phyloP scores from a whole-genome alignment of 257 asterid genomes.

The Solanum gandarillasii region DNA sequence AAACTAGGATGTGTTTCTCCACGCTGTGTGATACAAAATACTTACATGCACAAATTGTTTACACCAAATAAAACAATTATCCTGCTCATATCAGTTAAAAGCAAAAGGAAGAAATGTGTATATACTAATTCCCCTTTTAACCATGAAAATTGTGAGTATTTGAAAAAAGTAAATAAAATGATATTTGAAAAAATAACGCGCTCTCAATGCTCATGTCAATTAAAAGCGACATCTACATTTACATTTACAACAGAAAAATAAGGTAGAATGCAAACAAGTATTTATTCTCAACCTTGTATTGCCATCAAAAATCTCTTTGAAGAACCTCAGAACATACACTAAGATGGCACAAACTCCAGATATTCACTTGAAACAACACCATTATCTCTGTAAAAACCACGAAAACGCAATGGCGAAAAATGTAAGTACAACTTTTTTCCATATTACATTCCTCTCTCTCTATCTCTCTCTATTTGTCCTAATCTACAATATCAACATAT shows the following conservation, averaged over 20 bases:
- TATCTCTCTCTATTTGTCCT: conserved; percentile 12
- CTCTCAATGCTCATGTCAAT: neutral
- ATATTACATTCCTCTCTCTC: neutral
- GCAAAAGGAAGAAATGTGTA: too few relatives aligned
- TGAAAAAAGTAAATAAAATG: too few relatives aligned
- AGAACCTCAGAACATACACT: neutral
- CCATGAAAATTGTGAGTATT: too few relatives aligned
- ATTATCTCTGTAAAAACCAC: neutral
- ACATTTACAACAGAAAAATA: neutral
- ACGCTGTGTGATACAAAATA: neutral
- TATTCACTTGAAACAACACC: neutral
- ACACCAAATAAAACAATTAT: neutral
- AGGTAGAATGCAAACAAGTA: neutral
- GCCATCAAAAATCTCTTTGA: neutral
- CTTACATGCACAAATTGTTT: neutral
- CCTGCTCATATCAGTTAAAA: neutral
- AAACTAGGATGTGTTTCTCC: neutral
- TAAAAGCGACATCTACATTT: neutral
- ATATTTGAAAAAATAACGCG: too few relatives aligned
- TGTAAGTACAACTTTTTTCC: neutral
- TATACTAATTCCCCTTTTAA: too few relatives aligned
- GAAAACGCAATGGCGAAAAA: neutral
- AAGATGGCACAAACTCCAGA: neutral
- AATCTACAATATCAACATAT: conserved; percentile 25
- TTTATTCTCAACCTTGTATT: neutral